Evolutionary conservation across 345 rosid species (phyloP), one percentile per base, ranked within the genome.

Genomic region (Camelina neglecta): DNA sequence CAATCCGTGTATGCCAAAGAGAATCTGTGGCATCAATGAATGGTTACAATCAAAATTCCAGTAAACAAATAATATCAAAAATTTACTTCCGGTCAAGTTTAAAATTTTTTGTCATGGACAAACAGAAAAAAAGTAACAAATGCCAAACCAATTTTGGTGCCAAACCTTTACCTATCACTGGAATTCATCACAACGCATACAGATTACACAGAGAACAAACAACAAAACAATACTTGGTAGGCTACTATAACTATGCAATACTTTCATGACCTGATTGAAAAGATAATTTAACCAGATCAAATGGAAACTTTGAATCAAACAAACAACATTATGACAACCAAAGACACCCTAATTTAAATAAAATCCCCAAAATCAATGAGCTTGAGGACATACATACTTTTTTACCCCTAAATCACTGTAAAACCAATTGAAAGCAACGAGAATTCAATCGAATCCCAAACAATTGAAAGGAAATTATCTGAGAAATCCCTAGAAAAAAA

Each of bases 231-330:
- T 8, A 54, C 55, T 29, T 24, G 1, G 1, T 8, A 63, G 44
- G 44, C 24, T 64, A 42, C 16, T 44, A 55, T 26, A 26, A 26
- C 29, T 26, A 26, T 26, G 66, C 49, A 65, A 15, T 45, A 48
- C 41, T 41, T 12, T 12, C 49, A 42, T 54, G 64, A 62, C 3
- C 69, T 69, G 8, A 42, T 21, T 36, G 31, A 68, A 42, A 48
- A 60, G 45, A 24, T 4, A 64, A 60, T 3, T 29, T 4, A 72
- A 15, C 7, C 20, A 33, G 60, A 49, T 21, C 60, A 45, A 65
- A 64, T 36, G 65, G 65, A 26, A 47, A 70, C 69, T 39, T 23
- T 42, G 51, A 62, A 54, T 76, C 54, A 56, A 71, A 58, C 26
- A 63, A 29, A 35, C 38, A 44, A 26, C 57, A 54, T 20, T 56